Conservation (phyloP, 108 stramenopile species). For the Aurantiochytrium sp. region DNA sequence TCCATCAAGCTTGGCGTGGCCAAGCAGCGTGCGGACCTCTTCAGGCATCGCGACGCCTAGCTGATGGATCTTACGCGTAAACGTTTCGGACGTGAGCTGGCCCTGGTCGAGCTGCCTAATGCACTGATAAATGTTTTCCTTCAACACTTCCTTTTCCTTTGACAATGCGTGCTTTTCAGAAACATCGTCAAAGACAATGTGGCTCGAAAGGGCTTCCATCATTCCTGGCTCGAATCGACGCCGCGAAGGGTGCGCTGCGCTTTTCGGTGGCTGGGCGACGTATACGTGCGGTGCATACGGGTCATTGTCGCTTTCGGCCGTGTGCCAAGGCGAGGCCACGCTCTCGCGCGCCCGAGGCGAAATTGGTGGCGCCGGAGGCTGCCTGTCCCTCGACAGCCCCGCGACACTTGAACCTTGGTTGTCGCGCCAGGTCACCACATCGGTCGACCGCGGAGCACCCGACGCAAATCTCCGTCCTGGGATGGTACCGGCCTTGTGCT, state of each 20-base stretch:
- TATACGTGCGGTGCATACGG: not conserved
- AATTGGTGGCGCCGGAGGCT: not conserved
- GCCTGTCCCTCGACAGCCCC: not conserved
- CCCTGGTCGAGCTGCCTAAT: conserved; percentile 3
- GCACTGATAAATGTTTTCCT: not conserved
- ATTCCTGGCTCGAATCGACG: not conserved
- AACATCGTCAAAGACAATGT: not conserved
- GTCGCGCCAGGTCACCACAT: not conserved
- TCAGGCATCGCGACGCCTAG: not conserved
- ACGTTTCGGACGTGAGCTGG: not conserved
- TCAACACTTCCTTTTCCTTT: not conserved
- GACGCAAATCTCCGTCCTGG: not conserved
- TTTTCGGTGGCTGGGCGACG: not conserved
- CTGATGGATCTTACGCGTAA: not conserved
- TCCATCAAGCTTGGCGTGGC: not conserved
- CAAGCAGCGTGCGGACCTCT: not conserved
- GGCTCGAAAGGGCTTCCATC: not conserved
- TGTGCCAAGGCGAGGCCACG: not conserved
- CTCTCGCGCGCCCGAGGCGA: not conserved
- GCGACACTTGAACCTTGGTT: not conserved
- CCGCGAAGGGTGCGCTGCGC: not conserved
- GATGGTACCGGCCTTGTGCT: not conserved
- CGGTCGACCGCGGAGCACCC: not conserved
- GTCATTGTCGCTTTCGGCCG: not conserved
- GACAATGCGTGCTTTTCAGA: not conserved